Percentiles rank a stretch among this genome's conserved stretches.
Evolutionary conservation across 371 early-diverging fungal species (phyloP).

Genomic region (Lichtheimia ornata): DNA sequence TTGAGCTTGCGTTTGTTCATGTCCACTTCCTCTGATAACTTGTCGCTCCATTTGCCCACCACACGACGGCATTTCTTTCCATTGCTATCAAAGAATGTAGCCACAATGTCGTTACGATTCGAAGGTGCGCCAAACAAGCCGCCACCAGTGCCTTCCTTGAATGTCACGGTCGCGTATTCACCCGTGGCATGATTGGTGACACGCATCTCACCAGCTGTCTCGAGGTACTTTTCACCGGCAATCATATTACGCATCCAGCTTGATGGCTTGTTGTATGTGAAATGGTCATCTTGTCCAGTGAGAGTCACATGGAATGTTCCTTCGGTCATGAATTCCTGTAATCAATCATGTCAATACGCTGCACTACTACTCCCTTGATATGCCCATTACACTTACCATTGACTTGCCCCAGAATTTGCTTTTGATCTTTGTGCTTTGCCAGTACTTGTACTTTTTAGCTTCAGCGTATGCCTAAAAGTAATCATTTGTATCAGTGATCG

Average conservation of each 20-base stretch:
- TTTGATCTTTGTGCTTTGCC: slow-evolving; percentile 77
- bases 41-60: slow-evolving; percentile 66
- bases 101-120: slow-evolving; percentile 69
- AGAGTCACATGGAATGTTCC: slow-evolving; percentile 74
- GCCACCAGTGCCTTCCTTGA: slow-evolving; percentile 62
- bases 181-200: slow-evolving; percentile 75
- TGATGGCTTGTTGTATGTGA: slow-evolving; percentile 75
- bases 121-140: slow-evolving; percentile 61
- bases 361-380: no score
- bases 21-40: slow-evolving; percentile 51
- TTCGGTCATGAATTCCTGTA: slow-evolving; percentile 67
- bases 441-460: slow-evolving; percentile 63
- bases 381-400: slow-evolving; percentile 9
- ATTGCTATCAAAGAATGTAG: slow-evolving; percentile 49
- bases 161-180: slow-evolving; percentile 60
- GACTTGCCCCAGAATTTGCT: slow-evolving; percentile 85
- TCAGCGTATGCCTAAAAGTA: slow-evolving; percentile 56
- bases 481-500: not conserved
- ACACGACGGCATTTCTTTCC: slow-evolving; percentile 54
- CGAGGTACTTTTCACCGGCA: slow-evolving; percentile 75
- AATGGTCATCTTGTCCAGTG: slow-evolving; percentile 68
- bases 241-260: slow-evolving; percentile 86
- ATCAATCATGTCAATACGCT: not conserved
- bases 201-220: slow-evolving; percentile 77
- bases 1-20: slow-evolving; percentile 56